phyloP scores from a whole-genome alignment of 805 yeast genomes.

The Hanseniaspora mollemarum region DNA sequence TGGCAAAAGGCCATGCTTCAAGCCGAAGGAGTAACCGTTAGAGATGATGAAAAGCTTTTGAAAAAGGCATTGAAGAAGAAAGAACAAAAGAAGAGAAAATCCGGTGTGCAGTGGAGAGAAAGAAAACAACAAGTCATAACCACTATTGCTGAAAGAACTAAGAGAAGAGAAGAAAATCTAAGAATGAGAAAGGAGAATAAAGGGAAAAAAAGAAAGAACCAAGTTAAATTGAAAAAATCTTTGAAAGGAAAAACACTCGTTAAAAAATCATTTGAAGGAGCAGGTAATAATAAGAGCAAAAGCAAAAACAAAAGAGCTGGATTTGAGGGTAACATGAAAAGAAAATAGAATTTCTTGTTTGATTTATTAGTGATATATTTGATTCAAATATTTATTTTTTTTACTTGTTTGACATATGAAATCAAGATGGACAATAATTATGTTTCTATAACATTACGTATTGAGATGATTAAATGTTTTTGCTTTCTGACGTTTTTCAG shows the following conservation, averaged over 20 bases:
- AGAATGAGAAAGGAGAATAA: conserved; percentile 75
- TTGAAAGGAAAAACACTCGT: conserved; percentile 17
- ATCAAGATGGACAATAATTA: no score
- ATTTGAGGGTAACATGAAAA: conserved; percentile 59
- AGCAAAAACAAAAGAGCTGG: conserved; percentile 53
- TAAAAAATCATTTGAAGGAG: conserved; percentile 18
- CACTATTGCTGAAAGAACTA: conserved; percentile 59
- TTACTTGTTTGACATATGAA: no score
- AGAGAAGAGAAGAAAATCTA: conserved; percentile 86
- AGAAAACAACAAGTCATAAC: conserved; percentile 71
- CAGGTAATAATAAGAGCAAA: not conserved
- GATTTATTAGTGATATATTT: not conserved
- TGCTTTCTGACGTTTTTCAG: no score
- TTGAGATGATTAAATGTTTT: no score
- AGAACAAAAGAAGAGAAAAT: conserved; percentile 70
- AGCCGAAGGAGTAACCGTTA: conserved; percentile 78
- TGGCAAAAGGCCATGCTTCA: conserved; percentile 79
- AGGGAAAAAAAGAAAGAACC: conserved; percentile 66
- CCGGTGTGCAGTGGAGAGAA: conserved; percentile 86
- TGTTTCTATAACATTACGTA: no score
- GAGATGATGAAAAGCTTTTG: conserved; percentile 80
- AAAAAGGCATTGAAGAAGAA: conserved; percentile 76
- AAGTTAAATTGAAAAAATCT: conserved; percentile 43
- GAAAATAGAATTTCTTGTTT: conserved; percentile 15
- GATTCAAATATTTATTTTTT: no score